Base-by-base conservation (phyloP, 169 alveolate genomes). In the Ophryocystis elektroscirrha region DNA sequence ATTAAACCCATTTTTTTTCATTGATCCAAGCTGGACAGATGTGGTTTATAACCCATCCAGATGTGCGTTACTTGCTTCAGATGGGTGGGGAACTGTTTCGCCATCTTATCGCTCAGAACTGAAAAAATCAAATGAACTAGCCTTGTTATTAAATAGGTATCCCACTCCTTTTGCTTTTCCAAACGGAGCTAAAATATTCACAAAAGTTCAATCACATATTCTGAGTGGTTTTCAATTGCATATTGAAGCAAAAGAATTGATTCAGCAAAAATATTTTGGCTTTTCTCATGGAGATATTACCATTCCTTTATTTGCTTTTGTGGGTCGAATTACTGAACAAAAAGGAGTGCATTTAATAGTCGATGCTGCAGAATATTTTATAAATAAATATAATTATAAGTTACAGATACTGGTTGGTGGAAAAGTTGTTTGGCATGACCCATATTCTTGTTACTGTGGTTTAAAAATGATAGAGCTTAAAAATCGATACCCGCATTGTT, bases 81-180 rank as follows among this genome's bases (percentile, higher is more conserved):
- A 80, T 65, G 65, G 78, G 46, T 84, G 94, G 94, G 85, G 82
- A 30, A 84, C 89, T 5, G 94, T 84, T 2, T 73, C 85, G 37
- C 75, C 72, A n/a, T 76, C 88, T 12, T 84, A 84, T 53, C 70
- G 78, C 52, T 68, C 69, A 42, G 87, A 84, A 48, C 69, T 84
- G 26, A 48, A 69, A 20, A 51, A 47, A 27, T 57, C 74, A 2
- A 74, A 86, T 0, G 78, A 91, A 2, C 56, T 84, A 9, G 66
- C 71, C 37, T 56, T 56, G 2, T 53, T 84, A 3, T 61, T 84
- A 24, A 55, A 62, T 18, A 61, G 55, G 43, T 62, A 64, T 30
- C 65, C 70, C 0, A 46, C 53, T 12, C 90, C 94, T 19, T 84
- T 84, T 60, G 85, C 90, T 1, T 69, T 59, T 52, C 87, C 94